These are phyloP conservation scores for Aspergillus biplanus DNA, from an alignment of 495 filamentous ascomycete species.

Conservation along the genomic window DNA sequence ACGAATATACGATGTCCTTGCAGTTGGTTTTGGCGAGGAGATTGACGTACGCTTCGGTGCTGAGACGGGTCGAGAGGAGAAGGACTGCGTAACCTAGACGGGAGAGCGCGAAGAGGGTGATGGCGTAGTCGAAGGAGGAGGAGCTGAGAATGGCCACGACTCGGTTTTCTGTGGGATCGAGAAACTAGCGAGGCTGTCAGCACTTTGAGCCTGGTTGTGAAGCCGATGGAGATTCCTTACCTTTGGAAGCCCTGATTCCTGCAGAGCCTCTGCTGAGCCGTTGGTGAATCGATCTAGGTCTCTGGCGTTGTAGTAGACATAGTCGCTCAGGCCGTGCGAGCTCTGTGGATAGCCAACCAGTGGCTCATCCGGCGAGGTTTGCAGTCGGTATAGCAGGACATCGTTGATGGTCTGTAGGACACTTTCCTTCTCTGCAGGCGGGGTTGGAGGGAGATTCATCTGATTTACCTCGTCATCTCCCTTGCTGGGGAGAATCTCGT, in stretches of 20 bases:
- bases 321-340: slow-evolving; percentile 19
- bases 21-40: slow-evolving; percentile 51
- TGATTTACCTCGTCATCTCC: not conserved
- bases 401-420: slow-evolving; percentile 16
- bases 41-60: slow-evolving; percentile 50
- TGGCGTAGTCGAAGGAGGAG: slow-evolving; percentile 57
- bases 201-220: not conserved
- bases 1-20: slow-evolving; percentile 36
- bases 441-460: slow-evolving; percentile 18
- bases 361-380: slow-evolving; percentile 12
- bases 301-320: slow-evolving; percentile 19
- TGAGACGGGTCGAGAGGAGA: slow-evolving; percentile 59
- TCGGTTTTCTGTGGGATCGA: slow-evolving; percentile 13
- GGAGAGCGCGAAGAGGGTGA: slow-evolving; percentile 58
- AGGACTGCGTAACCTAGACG: slow-evolving; percentile 59
- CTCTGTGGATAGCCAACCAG: slow-evolving; percentile 24
- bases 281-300: slow-evolving; percentile 21
- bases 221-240: not conserved
- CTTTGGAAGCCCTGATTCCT: slow-evolving; percentile 13
- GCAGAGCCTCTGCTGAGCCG: slow-evolving; percentile 11
- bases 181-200: slow-evolving; percentile 3
- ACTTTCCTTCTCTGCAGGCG: slow-evolving; percentile 15
- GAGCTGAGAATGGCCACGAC: slow-evolving; percentile 54
- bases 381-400: slow-evolving; percentile 16
- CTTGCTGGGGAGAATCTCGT: not conserved